phyloP scores from a whole-genome alignment of 371 early-diverging fungal genomes.

The Circinella umbellata region DNA sequence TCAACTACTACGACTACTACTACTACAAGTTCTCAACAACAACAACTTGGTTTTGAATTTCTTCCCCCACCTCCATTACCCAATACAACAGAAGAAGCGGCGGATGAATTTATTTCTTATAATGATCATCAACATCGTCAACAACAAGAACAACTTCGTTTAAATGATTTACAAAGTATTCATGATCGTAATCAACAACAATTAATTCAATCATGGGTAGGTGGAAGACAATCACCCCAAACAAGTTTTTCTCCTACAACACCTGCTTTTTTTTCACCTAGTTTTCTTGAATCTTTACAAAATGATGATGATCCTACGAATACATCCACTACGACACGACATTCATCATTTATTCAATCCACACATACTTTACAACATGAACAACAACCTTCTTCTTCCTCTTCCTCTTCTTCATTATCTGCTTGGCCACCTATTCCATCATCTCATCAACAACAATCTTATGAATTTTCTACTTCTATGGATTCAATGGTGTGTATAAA shows the following conservation, averaged over 20 bases:
- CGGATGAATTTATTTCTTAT: constrained; percentile 7
- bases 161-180: constrained; percentile 20
- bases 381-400: too few relatives aligned
- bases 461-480: constrained; percentile 10
- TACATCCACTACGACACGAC: neutral
- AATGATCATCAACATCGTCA: constrained; percentile 14
- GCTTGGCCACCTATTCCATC: constrained; percentile 1
- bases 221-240: constrained; percentile 15
- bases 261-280: constrained; percentile 73
- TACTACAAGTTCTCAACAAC: neutral
- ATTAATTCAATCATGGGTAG: constrained; percentile 30
- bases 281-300: constrained; percentile 66
- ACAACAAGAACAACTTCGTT: constrained; percentile 10
- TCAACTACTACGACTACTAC: neutral
- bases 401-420: neutral
- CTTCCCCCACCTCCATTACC: constrained; percentile 1
- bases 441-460: constrained; percentile 8
- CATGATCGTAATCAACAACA: constrained; percentile 27
- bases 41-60: constrained; percentile 10
- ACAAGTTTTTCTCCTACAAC: constrained; percentile 46
- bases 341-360: neutral
- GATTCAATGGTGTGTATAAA: constrained; percentile 12
- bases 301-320: constrained; percentile 36
- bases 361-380: neutral
- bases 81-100: neutral